Percentiles rank a stretch among this genome's conserved stretches.
phyloP scores from a whole-genome alignment of 1,139 yeast species.

The Candida gigantensis region DNA sequence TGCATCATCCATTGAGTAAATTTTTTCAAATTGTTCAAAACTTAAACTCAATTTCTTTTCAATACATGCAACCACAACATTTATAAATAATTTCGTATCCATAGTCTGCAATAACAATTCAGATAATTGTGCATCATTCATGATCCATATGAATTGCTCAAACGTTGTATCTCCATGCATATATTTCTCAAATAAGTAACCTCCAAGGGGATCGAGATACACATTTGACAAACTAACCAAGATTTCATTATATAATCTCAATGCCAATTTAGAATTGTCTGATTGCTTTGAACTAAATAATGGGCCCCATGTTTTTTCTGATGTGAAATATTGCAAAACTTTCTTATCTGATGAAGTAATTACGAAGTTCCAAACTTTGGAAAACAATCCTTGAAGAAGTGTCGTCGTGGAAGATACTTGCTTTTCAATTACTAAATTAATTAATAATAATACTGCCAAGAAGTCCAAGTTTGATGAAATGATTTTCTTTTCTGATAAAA shows the following conservation, averaged over 20 bases:
- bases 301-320: constrained; percentile 20
- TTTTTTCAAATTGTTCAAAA: constrained; percentile 10
- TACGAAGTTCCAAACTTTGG: constrained; percentile 47
- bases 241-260: constrained; percentile 13
- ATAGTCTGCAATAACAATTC: constrained; percentile 3
- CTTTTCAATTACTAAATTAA: constrained; percentile 25
- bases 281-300: constrained; percentile 5
- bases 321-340: constrained; percentile 19
- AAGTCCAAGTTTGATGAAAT: constrained; percentile 51
- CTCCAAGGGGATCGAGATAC: constrained; percentile 4
- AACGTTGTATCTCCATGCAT: constrained; percentile 1
- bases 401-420: constrained; percentile 16
- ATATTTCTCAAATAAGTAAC: constrained; percentile 8
- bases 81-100: constrained; percentile 2
- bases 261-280: constrained; percentile 7
- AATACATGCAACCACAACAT: constrained; percentile 5
- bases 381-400: constrained; percentile 16
- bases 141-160: constrained; percentile 18
- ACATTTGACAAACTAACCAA: constrained; percentile 9
- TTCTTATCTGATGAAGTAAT: constrained; percentile 12
- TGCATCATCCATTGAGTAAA: constrained; percentile 2
- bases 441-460: constrained; percentile 42
- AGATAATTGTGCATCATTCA: constrained; percentile 16
- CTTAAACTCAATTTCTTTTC: constrained; percentile 4
- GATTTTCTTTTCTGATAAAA: constrained; percentile 25